phyloP scores from a whole-genome alignment of 1,284 basidiomycete species.

The Agaricales sp. region DNA sequence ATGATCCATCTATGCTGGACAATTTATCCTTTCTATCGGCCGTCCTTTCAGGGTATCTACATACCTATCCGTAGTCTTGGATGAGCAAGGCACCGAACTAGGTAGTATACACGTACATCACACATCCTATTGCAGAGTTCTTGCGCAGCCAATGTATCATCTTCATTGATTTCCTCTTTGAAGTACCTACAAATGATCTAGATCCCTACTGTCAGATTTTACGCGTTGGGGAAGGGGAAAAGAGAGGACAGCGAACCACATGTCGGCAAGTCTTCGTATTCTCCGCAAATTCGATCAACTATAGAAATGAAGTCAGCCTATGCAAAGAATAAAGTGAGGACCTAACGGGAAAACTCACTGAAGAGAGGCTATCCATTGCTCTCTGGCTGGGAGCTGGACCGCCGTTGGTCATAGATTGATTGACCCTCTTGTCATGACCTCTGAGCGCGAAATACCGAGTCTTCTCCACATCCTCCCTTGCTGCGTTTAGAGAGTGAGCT shows the following conservation, averaged over 20 bases:
- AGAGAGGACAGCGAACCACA: constrained; percentile 53
- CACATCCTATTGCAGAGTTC: constrained; percentile 74
- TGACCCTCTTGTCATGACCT: constrained; percentile 33
- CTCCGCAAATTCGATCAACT: constrained; percentile 68
- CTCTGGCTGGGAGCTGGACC: constrained; percentile 57
- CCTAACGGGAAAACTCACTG: constrained; percentile 30
- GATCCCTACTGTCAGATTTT: neutral
- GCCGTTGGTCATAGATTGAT: constrained; percentile 27
- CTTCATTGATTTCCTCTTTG: constrained; percentile 58
- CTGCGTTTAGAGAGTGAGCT: constrained; percentile 25
- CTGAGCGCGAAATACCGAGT: constrained; percentile 43
- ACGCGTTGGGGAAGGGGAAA: too few relatives aligned
- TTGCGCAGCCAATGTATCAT: constrained; percentile 34
- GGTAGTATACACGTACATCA: constrained; percentile 45
- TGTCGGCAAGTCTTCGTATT: constrained; percentile 59
- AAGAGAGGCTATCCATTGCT: constrained; percentile 51
- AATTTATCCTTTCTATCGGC: constrained; percentile 35
- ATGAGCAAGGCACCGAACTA: neutral
- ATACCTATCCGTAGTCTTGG: constrained; percentile 37
- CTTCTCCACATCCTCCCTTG: constrained; percentile 62
- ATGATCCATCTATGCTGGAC: too few relatives aligned
- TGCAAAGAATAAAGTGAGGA: neutral
- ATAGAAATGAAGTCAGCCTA: neutral
- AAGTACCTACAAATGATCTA: constrained; percentile 78
- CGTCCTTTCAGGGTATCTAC: constrained; percentile 64